Evolutionary conservation across 2,329 filamentous ascomycete genomes (phyloP), one percentile per base, ranked within the genome.

Genomic region (Akanthomyces muscarius): DNA sequence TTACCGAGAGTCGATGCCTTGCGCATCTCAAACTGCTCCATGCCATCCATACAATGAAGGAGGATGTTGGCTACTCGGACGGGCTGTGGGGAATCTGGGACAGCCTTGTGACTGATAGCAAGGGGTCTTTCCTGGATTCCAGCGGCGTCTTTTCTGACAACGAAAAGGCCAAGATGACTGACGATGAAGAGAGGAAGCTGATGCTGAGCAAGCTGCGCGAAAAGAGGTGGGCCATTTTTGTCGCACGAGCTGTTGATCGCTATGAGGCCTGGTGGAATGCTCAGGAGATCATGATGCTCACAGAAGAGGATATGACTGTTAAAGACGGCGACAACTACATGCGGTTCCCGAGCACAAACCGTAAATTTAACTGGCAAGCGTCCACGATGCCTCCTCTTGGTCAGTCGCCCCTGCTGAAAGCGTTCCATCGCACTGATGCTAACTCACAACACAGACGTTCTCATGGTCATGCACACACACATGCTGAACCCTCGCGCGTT

Each of bases 381-480:
- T 50, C 55, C 5, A 28, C 11, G 61, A 69, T 89, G 47, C 86
- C 86, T 2, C 87, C 87, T 1, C 72, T 89, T 55, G 86, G 85
- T 88, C 72, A 71, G 79, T 70, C 3, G 33, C 13, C 7, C 30
- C 23, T 21, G 14, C 30, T 54, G 44, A 65, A 56, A 10, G n/a
- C 59, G 25, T 28, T 16, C 2, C 42, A 14, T 30, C 33, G 44
- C 25, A 25, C 13, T 18, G 5, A 3, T 4, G 28, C 36, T 44
- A 36, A 57, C 38, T 21, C 36, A 65, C 47, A 41, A 68, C 30
- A 42, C 54, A 80, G 90, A 93, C 74, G 84, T 93, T 0, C 74
- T 92, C 23, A 90, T 93, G 88, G 86, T 93, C 0, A 90, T 88
- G 87, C 90, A 94, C 72, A 78, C 89, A 0, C 90, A 91, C 69